Evolutionary conservation across 2,329 filamentous ascomycete genomes (phyloP).

Genomic region (Teratosphaeria viscida): DNA sequence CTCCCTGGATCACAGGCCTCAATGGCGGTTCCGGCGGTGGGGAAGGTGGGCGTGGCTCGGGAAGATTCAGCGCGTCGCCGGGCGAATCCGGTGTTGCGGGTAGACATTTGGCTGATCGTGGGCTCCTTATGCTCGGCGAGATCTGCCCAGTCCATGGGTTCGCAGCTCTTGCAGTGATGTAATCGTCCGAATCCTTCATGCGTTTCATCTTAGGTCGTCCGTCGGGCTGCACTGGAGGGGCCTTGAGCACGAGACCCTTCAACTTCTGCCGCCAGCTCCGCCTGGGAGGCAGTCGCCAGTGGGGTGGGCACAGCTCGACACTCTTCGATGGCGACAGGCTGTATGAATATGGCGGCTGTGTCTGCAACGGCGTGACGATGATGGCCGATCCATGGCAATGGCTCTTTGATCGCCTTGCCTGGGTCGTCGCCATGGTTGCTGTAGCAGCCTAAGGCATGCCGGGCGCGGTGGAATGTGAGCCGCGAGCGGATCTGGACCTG

Average conservation of each 20-base stretch:
- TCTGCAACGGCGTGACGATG: slow-evolving; percentile 1
- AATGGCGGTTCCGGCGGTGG: slow-evolving; percentile 9
- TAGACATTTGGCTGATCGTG: slow-evolving; percentile 8
- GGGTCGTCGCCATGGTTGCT: neutral
- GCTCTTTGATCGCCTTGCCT: slow-evolving; percentile 2
- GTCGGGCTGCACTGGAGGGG: slow-evolving; percentile 1
- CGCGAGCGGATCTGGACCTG: neutral
- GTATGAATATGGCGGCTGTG: slow-evolving; percentile 6
- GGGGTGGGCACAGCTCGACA: slow-evolving; percentile 12
- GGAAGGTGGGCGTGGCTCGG: slow-evolving; percentile 8
- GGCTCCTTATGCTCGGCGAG: slow-evolving; percentile 20
- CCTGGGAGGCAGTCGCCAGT: slow-evolving; percentile 6
- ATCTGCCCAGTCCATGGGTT: slow-evolving; percentile 26
- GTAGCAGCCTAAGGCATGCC: neutral
- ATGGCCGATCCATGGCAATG: slow-evolving; percentile 4
- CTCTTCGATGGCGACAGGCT: neutral
- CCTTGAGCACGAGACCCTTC: slow-evolving; percentile 12
- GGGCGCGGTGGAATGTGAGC: neutral
- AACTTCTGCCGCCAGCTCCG: slow-evolving; percentile 8
- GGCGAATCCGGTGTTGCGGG: slow-evolving; percentile 20
- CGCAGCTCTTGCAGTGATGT: slow-evolving; percentile 24
- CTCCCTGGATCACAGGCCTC: slow-evolving; percentile 11
- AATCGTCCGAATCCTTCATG: slow-evolving; percentile 27
- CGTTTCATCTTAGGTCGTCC: slow-evolving; percentile 13
- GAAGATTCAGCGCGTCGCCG: slow-evolving; percentile 19